A percentile compares a stretch with the other conserved stretches of the same genome.
Conservation (phyloP, 1,139 yeast species). For the Pneumocystis sp. region DNA sequence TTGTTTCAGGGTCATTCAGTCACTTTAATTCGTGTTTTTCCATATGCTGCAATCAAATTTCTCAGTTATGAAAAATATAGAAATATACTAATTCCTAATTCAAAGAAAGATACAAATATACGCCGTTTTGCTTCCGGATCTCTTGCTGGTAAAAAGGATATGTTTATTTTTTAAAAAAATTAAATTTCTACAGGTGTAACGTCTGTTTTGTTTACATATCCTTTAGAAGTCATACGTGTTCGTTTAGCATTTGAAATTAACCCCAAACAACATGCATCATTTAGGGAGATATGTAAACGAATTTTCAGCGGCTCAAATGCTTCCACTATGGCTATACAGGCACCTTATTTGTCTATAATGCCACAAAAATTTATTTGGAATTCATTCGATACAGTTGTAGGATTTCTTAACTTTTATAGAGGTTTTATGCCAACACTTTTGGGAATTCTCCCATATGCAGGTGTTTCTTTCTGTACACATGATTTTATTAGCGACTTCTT, state of each 20-base stretch:
- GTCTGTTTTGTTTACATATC: slow-evolving; percentile 81
- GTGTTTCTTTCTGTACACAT: slow-evolving; percentile 89
- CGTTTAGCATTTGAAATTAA: slow-evolving; percentile 63
- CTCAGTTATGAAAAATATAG: slow-evolving; percentile 95
- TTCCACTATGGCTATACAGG: slow-evolving; percentile 23
- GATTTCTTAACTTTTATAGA: slow-evolving; percentile 58
- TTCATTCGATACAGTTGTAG: slow-evolving; percentile 1
- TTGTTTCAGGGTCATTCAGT: slow-evolving; percentile 93
- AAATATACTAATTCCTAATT: slow-evolving; percentile 58
- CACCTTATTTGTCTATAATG: slow-evolving; percentile 9
- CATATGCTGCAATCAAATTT: slow-evolving; percentile 92
- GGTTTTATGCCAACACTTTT: slow-evolving; percentile 89
- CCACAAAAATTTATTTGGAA: background rate
- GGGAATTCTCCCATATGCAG: slow-evolving; percentile 97
- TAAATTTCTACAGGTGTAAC: slow-evolving; percentile 38
- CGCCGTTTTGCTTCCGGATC: slow-evolving; percentile 83
- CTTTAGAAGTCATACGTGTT: slow-evolving; percentile 78
- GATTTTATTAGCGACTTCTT: slow-evolving; percentile 79
- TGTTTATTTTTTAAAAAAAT: background rate
- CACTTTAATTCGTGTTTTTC: slow-evolving; percentile 77
- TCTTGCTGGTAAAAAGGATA: slow-evolving; percentile 32
- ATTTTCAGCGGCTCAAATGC: slow-evolving; percentile 15
- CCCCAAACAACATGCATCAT: slow-evolving; percentile 5
- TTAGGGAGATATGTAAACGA: slow-evolving; percentile 13
- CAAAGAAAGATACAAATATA: slow-evolving; percentile 57